Conservation (phyloP, 805 yeast species). For the Lipomyces lipofer region DNA sequence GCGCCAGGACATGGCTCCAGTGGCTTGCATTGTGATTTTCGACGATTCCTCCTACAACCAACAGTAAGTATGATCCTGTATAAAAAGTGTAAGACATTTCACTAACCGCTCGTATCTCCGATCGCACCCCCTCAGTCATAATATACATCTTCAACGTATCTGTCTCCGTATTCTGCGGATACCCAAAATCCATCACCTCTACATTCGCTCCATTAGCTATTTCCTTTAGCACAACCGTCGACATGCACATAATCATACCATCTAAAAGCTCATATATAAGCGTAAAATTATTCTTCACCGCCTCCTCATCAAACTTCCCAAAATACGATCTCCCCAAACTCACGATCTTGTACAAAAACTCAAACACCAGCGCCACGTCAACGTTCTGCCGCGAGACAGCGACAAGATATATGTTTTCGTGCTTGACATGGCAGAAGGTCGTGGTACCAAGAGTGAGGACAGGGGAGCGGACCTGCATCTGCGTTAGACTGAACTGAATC, state of each 20-base stretch:
- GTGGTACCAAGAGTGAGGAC: slow-evolving; percentile 88
- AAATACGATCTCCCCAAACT: slow-evolving; percentile 51
- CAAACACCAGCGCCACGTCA: slow-evolving; percentile 78
- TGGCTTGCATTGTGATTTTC: slow-evolving; percentile 41
- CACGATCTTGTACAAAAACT: slow-evolving; percentile 68
- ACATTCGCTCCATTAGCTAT: no score
- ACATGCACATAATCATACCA: slow-evolving; percentile 16
- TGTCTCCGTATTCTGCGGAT: slow-evolving; percentile 65
- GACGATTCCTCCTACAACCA: slow-evolving; percentile 25
- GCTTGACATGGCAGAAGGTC: slow-evolving; percentile 75
- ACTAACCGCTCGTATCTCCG: slow-evolving; percentile 26
- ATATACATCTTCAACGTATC: slow-evolving; percentile 44
- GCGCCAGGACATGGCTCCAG: slow-evolving; percentile 66
- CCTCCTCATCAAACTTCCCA: slow-evolving; percentile 47
- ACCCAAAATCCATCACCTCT: slow-evolving; percentile 77
- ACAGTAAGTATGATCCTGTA: neutral
- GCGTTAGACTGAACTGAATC: neutral
- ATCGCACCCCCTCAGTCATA: slow-evolving; percentile 38
- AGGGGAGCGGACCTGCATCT: slow-evolving; percentile 55
- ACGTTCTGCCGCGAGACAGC: slow-evolving; percentile 88
- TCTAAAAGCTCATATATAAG: slow-evolving; percentile 75
- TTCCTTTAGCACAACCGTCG: neutral
- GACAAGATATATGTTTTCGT: slow-evolving; percentile 69
- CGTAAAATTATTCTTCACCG: slow-evolving; percentile 65
- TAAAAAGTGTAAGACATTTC: neutral